phyloP scores from a whole-genome alignment of 208 protist genomes.

The Endotrypanum monterogeii region DNA sequence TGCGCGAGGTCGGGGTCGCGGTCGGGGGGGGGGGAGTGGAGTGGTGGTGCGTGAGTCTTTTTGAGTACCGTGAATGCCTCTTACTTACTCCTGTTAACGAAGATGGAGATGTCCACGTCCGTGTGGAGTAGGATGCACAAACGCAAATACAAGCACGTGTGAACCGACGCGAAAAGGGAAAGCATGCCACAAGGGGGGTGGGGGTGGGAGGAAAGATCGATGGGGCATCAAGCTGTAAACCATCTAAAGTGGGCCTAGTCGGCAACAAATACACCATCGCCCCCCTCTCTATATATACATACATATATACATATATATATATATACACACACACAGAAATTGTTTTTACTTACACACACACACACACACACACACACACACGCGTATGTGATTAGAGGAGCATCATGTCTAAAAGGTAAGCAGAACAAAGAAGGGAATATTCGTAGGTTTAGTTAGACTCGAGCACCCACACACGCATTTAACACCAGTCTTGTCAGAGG shows the following conservation, averaged over 20 bases:
- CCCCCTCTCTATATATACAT: too few species aligned
- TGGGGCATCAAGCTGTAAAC: neutral
- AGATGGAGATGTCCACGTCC: constrained; percentile 10
- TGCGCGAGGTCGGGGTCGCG: neutral
- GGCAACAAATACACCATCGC: too few species aligned
- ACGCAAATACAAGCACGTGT: neutral
- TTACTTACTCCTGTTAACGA: constrained; percentile 2
- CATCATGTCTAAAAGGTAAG: neutral
- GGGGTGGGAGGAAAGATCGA: too few species aligned
- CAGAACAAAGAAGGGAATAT: neutral
- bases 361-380: constrained; percentile 11
- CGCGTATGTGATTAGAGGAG: neutral
- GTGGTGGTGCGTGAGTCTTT: neutral
- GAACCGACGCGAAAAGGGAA: neutral
- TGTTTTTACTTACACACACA: too few species aligned
- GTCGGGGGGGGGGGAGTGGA: neutral
- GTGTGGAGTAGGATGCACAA: neutral
- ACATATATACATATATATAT: neutral
- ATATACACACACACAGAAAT: neutral
- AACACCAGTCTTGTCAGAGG: too few species aligned
- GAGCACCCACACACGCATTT: too few species aligned
- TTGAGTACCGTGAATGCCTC: neutral
- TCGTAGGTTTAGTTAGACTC: too few species aligned
- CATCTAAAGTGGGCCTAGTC: neutral
- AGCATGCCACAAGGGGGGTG: too few species aligned